Base-by-base conservation (phyloP, 1,284 basidiomycete genomes). In the Moniliophthora roreri region DNA sequence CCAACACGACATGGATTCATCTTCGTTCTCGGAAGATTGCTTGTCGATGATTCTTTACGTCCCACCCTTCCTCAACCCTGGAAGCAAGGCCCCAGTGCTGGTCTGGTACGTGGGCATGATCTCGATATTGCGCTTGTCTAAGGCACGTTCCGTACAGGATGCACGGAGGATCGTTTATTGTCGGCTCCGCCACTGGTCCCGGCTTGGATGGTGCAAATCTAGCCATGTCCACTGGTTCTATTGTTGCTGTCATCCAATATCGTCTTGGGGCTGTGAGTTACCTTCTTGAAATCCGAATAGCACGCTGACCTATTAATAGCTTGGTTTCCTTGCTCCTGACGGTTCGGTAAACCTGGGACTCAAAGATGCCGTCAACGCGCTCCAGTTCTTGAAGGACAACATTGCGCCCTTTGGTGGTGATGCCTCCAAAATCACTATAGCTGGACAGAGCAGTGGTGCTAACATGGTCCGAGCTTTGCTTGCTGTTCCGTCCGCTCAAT, bases 361-460 rank as follows among this genome's bases (percentile, higher is more conserved):
- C 11, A 76, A 76, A 58, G 93, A 95, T 64, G 69, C 85, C 39
- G 79, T 92, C 50, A 82, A 82, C 48, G 84, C 84, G 0, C 69
- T 94, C 49, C 69, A 80, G 35, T 91, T 89, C 66, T 66, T 95
- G 56, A 75, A 82, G 51, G 71, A 70, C 24, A 77, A 84, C n/a
- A 61, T 82, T 4, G 77, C 84, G 1, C 75, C 79, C 24, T 89
- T 95, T 59, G 91, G 91, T 7, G 93, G 91, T 7, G 71, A 74
- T 54, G 48, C 74, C 3, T 75, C 76, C 3, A 81, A 80, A 59
- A 80, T 97, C 60, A 94, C 92, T 0, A 60, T 97, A 18, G 91
- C 91, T 20, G 95, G 95, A 4, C 93, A 97, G 68, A 93, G 91
- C 63, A 84, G 84, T 28, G 95, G 95, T 37, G 94, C 89, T 0